Evolutionary conservation across 179 eudicot species (phyloP).

Genomic region (Drosera spatulata): DNA sequence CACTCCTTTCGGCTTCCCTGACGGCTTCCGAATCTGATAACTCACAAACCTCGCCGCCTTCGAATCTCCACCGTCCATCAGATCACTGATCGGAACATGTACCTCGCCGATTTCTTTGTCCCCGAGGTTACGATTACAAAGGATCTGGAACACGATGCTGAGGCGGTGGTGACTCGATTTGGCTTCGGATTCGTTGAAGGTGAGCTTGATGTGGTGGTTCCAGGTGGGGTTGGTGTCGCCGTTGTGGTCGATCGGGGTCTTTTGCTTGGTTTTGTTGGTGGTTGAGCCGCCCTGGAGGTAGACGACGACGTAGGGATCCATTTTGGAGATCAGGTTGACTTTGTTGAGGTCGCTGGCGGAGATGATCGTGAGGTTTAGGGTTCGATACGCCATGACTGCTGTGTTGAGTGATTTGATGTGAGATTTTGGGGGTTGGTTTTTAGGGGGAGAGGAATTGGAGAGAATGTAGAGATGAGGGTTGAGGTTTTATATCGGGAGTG

Average conservation of each 20-base stretch:
- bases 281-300: conserved; percentile 1
- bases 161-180: conserved; percentile 10
- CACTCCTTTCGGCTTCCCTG: conserved; percentile 45
- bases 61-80: conserved; percentile 10
- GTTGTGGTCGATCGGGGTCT: conserved; percentile 5
- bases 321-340: conserved; percentile 1
- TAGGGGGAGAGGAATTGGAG: no score
- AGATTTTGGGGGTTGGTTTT: no score
- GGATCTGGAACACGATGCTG: conserved; percentile 26
- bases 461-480: no score
- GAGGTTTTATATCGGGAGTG: no score
- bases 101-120: conserved; percentile 47
- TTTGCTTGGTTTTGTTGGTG: neutral
- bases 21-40: conserved; percentile 46
- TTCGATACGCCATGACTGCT: conserved; percentile 2
- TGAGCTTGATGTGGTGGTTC: conserved; percentile 34
- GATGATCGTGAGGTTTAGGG: conserved; percentile 5
- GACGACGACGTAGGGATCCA: conserved; percentile 7
- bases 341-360: conserved; percentile 8
- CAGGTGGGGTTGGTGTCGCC: conserved; percentile 37
- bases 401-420: neutral
- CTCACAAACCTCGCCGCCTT: conserved; percentile 18
- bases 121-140: conserved; percentile 16
- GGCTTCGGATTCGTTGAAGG: conserved; percentile 18
- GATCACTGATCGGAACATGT: conserved; percentile 32